Evolutionary conservation across 2,329 filamentous ascomycete genomes (phyloP).

Genomic region (Colletotrichum sp.): DNA sequence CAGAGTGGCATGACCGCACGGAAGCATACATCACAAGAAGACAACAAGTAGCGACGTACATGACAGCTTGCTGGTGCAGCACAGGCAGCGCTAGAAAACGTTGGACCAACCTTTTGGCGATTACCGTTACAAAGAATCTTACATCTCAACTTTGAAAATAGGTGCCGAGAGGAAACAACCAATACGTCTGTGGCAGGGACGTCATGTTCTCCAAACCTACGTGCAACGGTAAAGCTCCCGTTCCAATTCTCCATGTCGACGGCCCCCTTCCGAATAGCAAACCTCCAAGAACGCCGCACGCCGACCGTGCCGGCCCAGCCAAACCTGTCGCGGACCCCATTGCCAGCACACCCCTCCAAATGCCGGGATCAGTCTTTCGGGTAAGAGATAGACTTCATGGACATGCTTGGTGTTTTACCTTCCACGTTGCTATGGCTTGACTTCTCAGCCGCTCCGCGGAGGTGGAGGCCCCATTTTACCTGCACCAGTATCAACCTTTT

Average conservation of each 20-base stretch:
- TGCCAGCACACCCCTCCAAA: background rate
- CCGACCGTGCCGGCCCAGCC: slow-evolving; percentile 1
- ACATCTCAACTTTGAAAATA: background rate
- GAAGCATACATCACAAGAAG: background rate
- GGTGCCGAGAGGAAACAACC: background rate
- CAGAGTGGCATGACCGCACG: background rate
- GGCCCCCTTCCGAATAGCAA: background rate
- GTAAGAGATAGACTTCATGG: background rate
- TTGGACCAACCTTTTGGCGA: background rate
- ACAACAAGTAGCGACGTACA: background rate
- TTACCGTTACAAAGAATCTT: background rate
- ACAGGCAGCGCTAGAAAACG: background rate
- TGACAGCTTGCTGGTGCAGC: background rate
- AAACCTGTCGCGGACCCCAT: background rate
- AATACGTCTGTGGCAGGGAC: background rate
- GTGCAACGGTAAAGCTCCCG: background rate
- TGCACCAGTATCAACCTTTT: slow-evolving; percentile 72
- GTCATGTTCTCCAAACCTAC: background rate
- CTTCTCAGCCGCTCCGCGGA: slow-evolving; percentile 13
- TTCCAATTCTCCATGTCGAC: background rate
- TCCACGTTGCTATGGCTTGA: background rate
- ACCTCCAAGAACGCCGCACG: slow-evolving; percentile 7
- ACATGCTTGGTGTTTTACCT: background rate
- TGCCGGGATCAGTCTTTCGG: background rate
- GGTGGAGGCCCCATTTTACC: slow-evolving; percentile 54